Evolutionary conservation across 2,329 filamentous ascomycete genomes (phyloP), one percentile per base, ranked within the genome.

Genomic region (Hypocrella siamensis): DNA sequence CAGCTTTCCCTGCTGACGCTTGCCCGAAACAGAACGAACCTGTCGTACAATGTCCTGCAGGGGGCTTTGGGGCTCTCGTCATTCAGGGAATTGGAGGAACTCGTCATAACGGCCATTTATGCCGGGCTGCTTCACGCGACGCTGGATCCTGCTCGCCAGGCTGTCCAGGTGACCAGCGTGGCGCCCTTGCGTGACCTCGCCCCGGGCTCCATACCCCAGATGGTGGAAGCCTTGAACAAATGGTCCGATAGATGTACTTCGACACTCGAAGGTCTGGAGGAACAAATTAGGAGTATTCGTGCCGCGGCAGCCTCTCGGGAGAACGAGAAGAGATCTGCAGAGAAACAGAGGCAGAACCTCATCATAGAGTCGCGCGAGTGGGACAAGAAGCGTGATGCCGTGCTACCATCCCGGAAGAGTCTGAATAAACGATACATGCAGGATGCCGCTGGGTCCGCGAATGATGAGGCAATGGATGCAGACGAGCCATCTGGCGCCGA

Each of bases 41-140:
- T 96, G 17, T 78, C 70, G 31, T 98, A 98, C 58, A 49, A 61
- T 15, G 61, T 69, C 19, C 72, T 96, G 16, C 71, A 77, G 45
- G 41, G 52, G 6, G 63, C 68, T 1, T 73, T 98, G 28, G 71
- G 67, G 33, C 73, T 96, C 12, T 48, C 67, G 19, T 71, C 69
- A 21, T 51, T 70, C 17, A 67, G 78, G 26, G 73, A 81, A 28
- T 73, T 98, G 33, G 90, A 98, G 61, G 72, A 79, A 41, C 71
- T 94, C 37, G 75, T 96, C 42, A 90, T 88, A 43, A 75, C 75
- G 24, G 80, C 85, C 44, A 79, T 94, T 48, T 96, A 94, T 60
- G 75, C 79, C 5, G 81, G 79, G 26, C 70, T 98, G 3, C 59
- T 98, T 30, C 68, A 71, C 25, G 88, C 79, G 6, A 86, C 82